Conservation (phyloP, 768 basidiomycete genomes). For the Lactarius akahatsu region DNA sequence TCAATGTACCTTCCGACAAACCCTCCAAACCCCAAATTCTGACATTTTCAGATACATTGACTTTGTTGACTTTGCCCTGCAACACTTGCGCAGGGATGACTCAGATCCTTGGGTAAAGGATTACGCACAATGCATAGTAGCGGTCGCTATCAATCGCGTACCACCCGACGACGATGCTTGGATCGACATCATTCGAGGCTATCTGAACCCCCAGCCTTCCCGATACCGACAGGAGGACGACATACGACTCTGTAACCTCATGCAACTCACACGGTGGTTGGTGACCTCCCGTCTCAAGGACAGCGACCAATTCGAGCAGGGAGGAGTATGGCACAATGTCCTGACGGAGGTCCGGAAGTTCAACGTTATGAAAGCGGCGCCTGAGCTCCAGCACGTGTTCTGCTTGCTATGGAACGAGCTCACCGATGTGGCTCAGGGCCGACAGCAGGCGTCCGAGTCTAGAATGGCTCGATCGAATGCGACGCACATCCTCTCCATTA, state of each 20-base stretch:
- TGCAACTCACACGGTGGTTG: not conserved
- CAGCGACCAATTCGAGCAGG: constrained; percentile 1
- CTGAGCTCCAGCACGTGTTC: not conserved
- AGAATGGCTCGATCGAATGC: not conserved
- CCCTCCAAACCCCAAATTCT: not conserved
- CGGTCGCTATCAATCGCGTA: constrained; percentile 10
- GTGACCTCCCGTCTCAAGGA: not conserved
- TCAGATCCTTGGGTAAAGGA: not conserved
- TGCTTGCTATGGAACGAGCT: constrained; percentile 18
- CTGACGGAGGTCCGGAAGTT: not conserved
- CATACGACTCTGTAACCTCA: constrained; percentile 6
- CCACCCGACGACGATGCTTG: not conserved
- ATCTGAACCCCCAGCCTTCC: not conserved
- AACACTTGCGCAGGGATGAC: not conserved
- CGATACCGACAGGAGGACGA: not conserved
- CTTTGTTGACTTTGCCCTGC: not conserved
- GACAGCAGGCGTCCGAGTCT: not conserved
- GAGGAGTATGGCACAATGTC: constrained; percentile 1
- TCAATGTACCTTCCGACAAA: not conserved
- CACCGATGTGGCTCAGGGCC: not conserved
- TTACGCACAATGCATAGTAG: constrained; percentile 13
- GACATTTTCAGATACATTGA: not conserved
- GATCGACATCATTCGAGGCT: not conserved
- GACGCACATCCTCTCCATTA: not conserved
- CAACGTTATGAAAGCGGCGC: not conserved